Percentiles rank a stretch among this genome's conserved stretches.
These are phyloP conservation scores for Hygrophila difformis DNA, from an alignment of 257 asterid species.

Conservation along the genomic window DNA sequence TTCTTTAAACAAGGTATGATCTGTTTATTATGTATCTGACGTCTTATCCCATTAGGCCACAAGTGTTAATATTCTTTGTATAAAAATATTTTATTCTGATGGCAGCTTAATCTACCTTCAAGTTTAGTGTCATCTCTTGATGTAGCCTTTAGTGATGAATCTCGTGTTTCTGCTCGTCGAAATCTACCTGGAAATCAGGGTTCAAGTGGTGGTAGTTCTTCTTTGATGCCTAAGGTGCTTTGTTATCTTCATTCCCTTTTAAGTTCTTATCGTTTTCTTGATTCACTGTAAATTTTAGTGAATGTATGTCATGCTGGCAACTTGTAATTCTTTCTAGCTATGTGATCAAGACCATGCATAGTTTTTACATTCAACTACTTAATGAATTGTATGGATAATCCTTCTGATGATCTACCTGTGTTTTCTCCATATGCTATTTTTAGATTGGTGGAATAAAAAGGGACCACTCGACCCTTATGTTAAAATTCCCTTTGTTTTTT, in stretches of 20 bases:
- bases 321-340: background rate
- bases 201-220: slow-evolving; percentile 64
- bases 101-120: slow-evolving; percentile 85
- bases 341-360: background rate
- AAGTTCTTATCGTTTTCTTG: background rate
- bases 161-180: slow-evolving; percentile 27
- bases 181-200: slow-evolving; percentile 89
- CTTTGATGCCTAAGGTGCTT: slow-evolving; percentile 65
- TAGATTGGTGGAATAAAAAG: too few relatives aligned
- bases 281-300: background rate
- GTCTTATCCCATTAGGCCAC: background rate
- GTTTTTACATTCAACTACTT: background rate
- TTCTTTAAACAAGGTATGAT: slow-evolving; percentile 65
- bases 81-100: background rate
- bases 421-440: too few relatives aligned
- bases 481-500: too few relatives aligned
- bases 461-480: too few relatives aligned
- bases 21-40: background rate
- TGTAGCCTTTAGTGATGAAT: slow-evolving; percentile 41
- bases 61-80: background rate
- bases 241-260: slow-evolving; percentile 7
- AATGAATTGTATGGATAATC: background rate
- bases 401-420: too few relatives aligned
- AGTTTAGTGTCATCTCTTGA: slow-evolving; percentile 63
- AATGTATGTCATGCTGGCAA: background rate